phyloP scores from a whole-genome alignment of 495 filamentous ascomycete genomes.

The Usnea hakonensis region DNA sequence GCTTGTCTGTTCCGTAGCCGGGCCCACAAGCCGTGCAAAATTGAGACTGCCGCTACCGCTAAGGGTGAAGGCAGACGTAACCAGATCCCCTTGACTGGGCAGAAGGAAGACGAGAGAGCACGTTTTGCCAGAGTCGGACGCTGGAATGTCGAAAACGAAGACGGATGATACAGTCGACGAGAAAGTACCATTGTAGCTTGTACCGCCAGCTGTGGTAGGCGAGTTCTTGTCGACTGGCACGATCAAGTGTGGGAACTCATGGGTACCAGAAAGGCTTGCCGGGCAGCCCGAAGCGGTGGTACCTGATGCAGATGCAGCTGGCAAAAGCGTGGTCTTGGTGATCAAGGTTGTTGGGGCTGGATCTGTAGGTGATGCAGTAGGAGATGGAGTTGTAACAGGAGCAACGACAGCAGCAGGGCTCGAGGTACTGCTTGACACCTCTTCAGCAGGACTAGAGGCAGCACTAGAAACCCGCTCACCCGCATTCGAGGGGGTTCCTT shows the following conservation, averaged over 20 bases:
- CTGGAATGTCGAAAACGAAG: conserved; percentile 65
- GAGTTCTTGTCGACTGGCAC: conserved; percentile 52
- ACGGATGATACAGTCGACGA: conserved; percentile 48
- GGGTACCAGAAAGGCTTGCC: conserved; percentile 41
- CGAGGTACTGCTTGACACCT: neutral
- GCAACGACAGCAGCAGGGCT: conserved; percentile 2
- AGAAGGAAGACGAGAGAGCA: conserved; percentile 63
- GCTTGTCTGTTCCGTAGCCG: conserved; percentile 39
- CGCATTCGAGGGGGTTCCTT: neutral
- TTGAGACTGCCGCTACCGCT: conserved; percentile 51
- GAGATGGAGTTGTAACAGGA: neutral
- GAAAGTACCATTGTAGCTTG: conserved; percentile 47
- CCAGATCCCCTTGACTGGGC: conserved; percentile 44
- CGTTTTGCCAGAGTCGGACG: conserved; percentile 43
- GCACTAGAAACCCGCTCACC: neutral
- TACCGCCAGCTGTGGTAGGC: conserved; percentile 43
- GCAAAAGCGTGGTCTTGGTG: conserved; percentile 13
- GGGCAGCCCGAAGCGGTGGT: conserved; percentile 14
- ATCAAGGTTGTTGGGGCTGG: conserved; percentile 16
- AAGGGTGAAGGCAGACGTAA: conserved; percentile 50
- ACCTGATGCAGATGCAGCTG: conserved; percentile 10
- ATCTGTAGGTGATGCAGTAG: neutral
- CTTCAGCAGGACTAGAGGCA: neutral
- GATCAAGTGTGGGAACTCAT: conserved; percentile 59
- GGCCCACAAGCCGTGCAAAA: conserved; percentile 39